Evolutionary conservation across 305 asterid genomes (phyloP), one percentile per base, ranked within the genome.

Genomic region (Fraxinus paxiana): DNA sequence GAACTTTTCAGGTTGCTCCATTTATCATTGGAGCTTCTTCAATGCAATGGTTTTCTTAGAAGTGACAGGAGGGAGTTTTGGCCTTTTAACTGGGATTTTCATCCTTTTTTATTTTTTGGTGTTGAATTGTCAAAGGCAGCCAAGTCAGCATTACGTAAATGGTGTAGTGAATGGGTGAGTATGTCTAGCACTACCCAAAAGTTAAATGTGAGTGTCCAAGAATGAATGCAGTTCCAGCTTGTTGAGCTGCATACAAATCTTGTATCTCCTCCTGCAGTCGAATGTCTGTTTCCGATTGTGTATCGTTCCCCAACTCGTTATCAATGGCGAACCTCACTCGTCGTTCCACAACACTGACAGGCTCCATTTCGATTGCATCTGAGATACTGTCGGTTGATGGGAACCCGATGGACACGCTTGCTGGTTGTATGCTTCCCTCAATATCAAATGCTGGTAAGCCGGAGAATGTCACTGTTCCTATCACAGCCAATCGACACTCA

Each of bases 151-250:
- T 26, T 0, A 26, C 0, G 28, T 26, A 26, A 26, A 26, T 26
- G 28, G 28, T 26, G 28, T 26, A 26, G 28, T 26, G 28, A 26
- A 26, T 26, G 28, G 1, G 28, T 26, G 28, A 26, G 28, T 26
- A 26, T 2, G 28, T 26, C 28, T 26, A 26, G 28, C 28, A 26
- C 28, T 24, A 1, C 26, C 26, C 26, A n/a, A n/a, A n/a, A n/a
- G n/a, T n/a, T n/a, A n/a, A n/a, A 41, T 95, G 99, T 1, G 99
- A 90, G 84, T 95, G 98, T 18, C 98, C 99, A 0, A 95, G 85
- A 17, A 95, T 89, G 85, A 95, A 95, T 4, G 99, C 97, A 1
- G 88, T 93, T 78, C 99, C 98, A 0, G 98, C 88, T 59, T 90
- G 93, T 70, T 88, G 96, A 13, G 99, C 99, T 72, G 84, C 92